A percentile compares a stretch with the other conserved stretches of the same genome.
These are phyloP conservation scores for Drosera capensis DNA, from an alignment of 148 eudicot species.

Conservation along the genomic window DNA sequence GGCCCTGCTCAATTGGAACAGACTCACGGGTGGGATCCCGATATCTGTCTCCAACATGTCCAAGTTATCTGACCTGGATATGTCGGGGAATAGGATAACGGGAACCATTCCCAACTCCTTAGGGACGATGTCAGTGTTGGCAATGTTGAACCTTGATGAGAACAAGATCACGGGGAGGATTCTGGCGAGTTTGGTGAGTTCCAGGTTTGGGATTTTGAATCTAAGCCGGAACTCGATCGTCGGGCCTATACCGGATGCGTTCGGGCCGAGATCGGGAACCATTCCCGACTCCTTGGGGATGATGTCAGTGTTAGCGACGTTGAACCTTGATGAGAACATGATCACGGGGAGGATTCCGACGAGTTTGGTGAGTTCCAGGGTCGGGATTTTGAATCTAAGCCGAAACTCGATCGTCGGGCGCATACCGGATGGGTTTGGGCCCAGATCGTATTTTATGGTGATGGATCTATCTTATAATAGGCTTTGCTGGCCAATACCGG, in stretches of 20 bases:
- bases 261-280: too few relatives aligned
- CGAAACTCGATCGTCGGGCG: constrained; percentile 46
- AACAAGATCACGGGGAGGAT: constrained; percentile 42
- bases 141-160: constrained; percentile 53
- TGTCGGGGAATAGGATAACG: neutral
- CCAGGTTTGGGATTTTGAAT: constrained; percentile 61
- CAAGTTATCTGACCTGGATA: neutral
- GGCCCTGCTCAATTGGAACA: neutral
- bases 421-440: constrained; percentile 64
- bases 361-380: constrained; percentile 34
- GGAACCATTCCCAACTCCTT: neutral
- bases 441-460: constrained; percentile 64
- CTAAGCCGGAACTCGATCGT: constrained; percentile 48
- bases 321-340: constrained; percentile 57
- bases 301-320: constrained; percentile 58
- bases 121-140: constrained; percentile 16
- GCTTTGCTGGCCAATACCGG: constrained; percentile 50
- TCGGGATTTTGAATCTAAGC: constrained; percentile 59
- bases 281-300: constrained; percentile 43
- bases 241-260: too few relatives aligned
- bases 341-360: constrained; percentile 45
- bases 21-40: neutral
- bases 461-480: constrained; percentile 57
- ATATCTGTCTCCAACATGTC: neutral
- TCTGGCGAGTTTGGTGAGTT: constrained; percentile 36